Evolutionary conservation across 768 basidiomycete genomes (phyloP).

Genomic region (Boletus rubroflammeus): DNA sequence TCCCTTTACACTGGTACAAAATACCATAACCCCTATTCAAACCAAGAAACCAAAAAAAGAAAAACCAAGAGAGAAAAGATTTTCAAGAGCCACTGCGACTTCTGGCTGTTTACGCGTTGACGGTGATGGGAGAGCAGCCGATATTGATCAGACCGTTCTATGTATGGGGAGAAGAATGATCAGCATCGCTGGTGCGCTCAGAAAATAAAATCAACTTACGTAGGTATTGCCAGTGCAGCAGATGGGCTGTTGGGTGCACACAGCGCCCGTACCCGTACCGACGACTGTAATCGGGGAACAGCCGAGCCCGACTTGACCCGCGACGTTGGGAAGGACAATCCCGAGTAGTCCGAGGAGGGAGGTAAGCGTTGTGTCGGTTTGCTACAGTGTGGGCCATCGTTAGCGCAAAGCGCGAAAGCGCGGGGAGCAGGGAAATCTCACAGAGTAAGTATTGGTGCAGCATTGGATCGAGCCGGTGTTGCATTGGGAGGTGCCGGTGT

Average conservation of each 20-base stretch:
- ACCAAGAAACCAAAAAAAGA: neutral
- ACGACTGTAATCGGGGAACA: conserved; percentile 2
- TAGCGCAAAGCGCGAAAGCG: neutral
- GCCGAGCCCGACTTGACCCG: neutral
- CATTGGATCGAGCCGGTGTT: conserved; percentile 7
- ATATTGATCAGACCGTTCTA: conserved; percentile 5
- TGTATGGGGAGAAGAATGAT: neutral
- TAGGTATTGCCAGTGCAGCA: conserved; percentile 14
- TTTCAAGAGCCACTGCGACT: neutral
- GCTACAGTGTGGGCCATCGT: neutral
- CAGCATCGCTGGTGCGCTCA: neutral
- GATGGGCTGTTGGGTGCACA: conserved; percentile 11
- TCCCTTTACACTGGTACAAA: neutral
- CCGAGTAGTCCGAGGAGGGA: neutral
- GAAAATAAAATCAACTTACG: neutral
- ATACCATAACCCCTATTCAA: neutral
- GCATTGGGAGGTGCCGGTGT: neutral
- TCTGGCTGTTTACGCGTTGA: neutral
- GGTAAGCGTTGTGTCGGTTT: neutral
- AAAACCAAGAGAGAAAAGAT: neutral
- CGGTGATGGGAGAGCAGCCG: conserved; percentile 5
- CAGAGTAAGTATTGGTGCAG: neutral
- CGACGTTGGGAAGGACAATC: neutral
- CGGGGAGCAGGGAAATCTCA: neutral
- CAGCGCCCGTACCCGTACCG: neutral